Base-by-base conservation (phyloP, 306 rosid species). In the Parietaria judaica region DNA sequence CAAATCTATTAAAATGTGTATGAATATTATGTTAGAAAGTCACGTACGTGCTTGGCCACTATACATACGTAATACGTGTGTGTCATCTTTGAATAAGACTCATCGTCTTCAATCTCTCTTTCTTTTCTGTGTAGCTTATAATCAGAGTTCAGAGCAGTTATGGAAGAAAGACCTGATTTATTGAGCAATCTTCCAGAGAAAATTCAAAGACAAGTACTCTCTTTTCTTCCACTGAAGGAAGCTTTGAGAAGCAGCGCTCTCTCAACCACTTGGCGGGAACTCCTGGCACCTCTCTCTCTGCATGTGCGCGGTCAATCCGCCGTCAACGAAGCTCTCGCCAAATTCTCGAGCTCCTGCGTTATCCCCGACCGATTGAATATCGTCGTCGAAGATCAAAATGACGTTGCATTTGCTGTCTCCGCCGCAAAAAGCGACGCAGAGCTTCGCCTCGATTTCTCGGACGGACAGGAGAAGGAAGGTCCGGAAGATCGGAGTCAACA, bases 191-290 rank as follows among this genome's bases (percentile, higher is more conserved):
- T 73, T 31, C 78, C 78, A 16, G 3, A n/a, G 31, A 69, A 62
- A 17, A 34, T 67, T 9, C 55, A 37, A n/a, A 45, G 17, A 4
- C 44, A 61, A 50, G 58, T 66, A 14, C 36, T 61, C 15, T 72
- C 77, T 36, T 54, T 54, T 50, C n/a, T 72, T 36, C 72, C 72
- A 72, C 35, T 72, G 43, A 61, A 72, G 49, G 64, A 66, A 35
- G 77, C 77, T 44, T 58, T 72, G 7, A 66, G 72, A 54, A 54
- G 54, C 1, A 53, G 64, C 38, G 16, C 7, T 39, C 68, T 72
- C 17, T 72, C 77, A 47, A 66, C 64, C 3, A 1, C 0, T 4
- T 72, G 77, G 77, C 66, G n/a, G 8, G 15, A 38, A 16, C 53
- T 66, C 44, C 60, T 65, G 72, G 48, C 63, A 16, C 77, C 72